phyloP scores from a whole-genome alignment of 225 moss, liverwort and hornwort species.

The Pleurozium schreberi region DNA sequence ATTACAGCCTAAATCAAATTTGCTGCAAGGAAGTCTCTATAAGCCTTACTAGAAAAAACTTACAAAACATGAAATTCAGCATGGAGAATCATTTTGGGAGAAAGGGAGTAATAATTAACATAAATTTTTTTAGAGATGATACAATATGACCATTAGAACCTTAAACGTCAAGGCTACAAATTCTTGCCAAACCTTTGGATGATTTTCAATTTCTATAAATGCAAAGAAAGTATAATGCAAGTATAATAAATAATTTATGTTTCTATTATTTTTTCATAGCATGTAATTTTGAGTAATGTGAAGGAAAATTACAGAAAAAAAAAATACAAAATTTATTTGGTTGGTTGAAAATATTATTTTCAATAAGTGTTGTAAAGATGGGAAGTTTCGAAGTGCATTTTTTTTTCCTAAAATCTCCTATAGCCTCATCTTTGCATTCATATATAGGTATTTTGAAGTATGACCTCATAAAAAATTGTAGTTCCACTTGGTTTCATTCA shows the following conservation, averaged over 20 bases:
- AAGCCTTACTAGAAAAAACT: no score
- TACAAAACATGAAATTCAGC: no score
- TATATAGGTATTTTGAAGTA: no score
- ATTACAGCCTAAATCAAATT: no score
- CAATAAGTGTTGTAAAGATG: not conserved
- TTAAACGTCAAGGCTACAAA: not conserved
- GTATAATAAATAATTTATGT: not conserved
- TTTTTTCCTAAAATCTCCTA: no score
- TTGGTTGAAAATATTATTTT: not conserved
- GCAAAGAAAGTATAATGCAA: not conserved
- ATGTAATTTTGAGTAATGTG: not conserved
- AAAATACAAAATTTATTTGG: fast-evolving
- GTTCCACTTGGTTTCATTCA: no score
- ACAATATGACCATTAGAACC: not conserved
- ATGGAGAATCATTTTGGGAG: no score
- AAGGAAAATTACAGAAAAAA: not conserved
- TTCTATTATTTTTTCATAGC: not conserved
- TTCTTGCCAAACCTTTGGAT: not conserved
- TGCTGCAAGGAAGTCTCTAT: no score
- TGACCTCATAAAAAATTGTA: no score
- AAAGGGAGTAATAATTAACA: not conserved
- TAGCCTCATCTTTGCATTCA: no score
- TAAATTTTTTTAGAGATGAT: not conserved
- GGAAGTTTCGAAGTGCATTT: not conserved
- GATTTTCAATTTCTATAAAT: not conserved